Evolutionary conservation across 108 stramenopile genomes (phyloP), one percentile per base, ranked within the genome.

Genomic region (Pinguiococcus pyrenoidosus): DNA sequence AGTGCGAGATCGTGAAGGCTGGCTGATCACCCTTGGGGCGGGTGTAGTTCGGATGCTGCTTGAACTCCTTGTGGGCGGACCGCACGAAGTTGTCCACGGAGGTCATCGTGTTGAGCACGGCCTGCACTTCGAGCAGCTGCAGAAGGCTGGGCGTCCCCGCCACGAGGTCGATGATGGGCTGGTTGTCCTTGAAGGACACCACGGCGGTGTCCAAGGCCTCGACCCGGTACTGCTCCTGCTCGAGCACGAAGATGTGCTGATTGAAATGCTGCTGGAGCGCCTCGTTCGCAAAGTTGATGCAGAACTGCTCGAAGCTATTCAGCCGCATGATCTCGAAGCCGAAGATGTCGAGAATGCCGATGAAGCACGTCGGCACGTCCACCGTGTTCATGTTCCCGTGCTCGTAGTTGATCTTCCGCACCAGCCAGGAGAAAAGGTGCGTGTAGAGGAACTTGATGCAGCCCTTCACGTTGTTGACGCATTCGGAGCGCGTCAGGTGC

Each of bases 211-310:
- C 65, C 44, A 77, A 32, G 27, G 87, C 93, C 69, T 96, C 93
- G 40, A 72, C 79, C 51, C 81, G 78, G 58, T 99, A 99, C 56
- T 85, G 85, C 56, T 84, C 68, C 60, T 99, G 93, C 60, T 99
- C 96, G 20, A 62, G 56, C 67, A 64, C 89, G 72, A 98, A 95
- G 1, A 95, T 90, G 48, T 82, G 89, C 59, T 87, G 78, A 56
- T 98, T 98, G 77, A 98, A 98, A 55, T 93, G 92, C 64, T 98
- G 91, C 64, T 98, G 96, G 17, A 98, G 69, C 8, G 85, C 85
- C 62, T 98, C 96, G 73, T 98, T 98, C 37, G 90, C 85, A 59
- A 83, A 95, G 68, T 98, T 98, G 70, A 98, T 98, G 55, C 91
- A 96, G 36, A 99, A 76, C 75, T 99, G 95, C 37, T 71, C 69